Conservation (phyloP, 208 protist species). For the Angomonas desouzai region DNA sequence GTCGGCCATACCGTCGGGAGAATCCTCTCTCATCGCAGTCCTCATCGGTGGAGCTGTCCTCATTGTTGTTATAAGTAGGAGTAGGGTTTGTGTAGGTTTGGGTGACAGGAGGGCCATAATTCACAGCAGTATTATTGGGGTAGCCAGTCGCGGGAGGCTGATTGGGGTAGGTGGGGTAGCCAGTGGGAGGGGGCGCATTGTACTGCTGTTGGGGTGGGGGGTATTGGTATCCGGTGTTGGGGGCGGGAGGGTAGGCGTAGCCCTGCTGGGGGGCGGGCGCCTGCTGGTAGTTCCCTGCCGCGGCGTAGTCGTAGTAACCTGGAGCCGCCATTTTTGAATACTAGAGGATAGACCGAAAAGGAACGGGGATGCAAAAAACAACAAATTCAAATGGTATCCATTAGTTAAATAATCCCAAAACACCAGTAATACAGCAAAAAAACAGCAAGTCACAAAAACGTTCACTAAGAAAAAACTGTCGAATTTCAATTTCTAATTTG, state of each 20-base stretch:
- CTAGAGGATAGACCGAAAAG: too few species aligned
- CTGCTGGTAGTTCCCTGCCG: not conserved
- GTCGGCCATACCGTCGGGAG: not conserved
- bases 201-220: not conserved
- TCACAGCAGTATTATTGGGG: too few species aligned
- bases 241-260: too few species aligned
- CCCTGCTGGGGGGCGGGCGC: not conserved
- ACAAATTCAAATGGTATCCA: too few species aligned
- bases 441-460: too few species aligned
- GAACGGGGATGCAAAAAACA: too few species aligned
- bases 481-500: too few species aligned
- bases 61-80: not conserved
- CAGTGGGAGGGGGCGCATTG: not conserved
- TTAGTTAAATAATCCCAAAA: too few species aligned
- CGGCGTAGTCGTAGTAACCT: constrained; percentile 3
- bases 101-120: not conserved
- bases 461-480: too few species aligned
- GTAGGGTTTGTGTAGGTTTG: not conserved
- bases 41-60: constrained; percentile 5
- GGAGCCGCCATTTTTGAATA: not conserved
- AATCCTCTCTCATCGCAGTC: not conserved
- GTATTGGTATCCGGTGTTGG: not conserved
- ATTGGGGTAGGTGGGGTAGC: not conserved
- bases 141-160: not conserved
- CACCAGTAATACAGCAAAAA: too few species aligned